phyloP scores from a whole-genome alignment of 208 protist genomes.

The Porcisia hertigi region DNA sequence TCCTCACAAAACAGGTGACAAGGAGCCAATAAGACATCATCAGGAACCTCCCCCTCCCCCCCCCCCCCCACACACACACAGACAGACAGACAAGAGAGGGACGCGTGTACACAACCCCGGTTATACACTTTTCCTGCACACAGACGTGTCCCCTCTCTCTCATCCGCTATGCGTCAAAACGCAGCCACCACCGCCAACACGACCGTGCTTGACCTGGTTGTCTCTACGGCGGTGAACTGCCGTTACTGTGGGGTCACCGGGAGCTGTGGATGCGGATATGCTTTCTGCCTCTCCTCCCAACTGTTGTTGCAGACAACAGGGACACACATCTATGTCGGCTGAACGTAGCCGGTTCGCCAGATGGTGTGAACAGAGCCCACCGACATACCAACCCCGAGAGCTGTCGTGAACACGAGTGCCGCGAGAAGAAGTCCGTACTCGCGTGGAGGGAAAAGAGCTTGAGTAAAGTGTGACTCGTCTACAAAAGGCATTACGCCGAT shows the following conservation, averaged over 20 bases:
- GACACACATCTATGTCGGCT: neutral
- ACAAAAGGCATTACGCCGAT: slow-evolving; percentile 85
- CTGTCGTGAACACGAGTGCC: slow-evolving; percentile 47
- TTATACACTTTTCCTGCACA: neutral
- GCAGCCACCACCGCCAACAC: neutral
- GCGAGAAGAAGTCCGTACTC: slow-evolving; percentile 80
- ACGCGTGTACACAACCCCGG: too few relatives aligned
- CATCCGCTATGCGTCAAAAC: neutral
- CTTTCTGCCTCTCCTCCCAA: neutral
- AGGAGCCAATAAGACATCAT: too few relatives aligned
- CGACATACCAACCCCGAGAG: slow-evolving; percentile 39
- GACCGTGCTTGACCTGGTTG: neutral
- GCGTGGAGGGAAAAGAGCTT: slow-evolving; percentile 66
- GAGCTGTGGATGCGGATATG: too few relatives aligned
- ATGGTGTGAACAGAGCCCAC: slow-evolving; percentile 71
- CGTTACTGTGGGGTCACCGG: neutral
- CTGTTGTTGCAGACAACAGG: neutral
- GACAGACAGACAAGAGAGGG: too few relatives aligned
- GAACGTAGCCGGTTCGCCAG: slow-evolving; percentile 42
- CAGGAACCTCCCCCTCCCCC: too few relatives aligned
- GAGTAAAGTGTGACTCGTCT: slow-evolving; percentile 78
- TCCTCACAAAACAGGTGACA: too few relatives aligned
- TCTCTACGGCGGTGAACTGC: neutral
- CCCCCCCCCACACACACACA: too few relatives aligned
- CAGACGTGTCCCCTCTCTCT: too few relatives aligned